Conservation (phyloP, 768 basidiomycete genomes). For the Nidularia sp. region DNA sequence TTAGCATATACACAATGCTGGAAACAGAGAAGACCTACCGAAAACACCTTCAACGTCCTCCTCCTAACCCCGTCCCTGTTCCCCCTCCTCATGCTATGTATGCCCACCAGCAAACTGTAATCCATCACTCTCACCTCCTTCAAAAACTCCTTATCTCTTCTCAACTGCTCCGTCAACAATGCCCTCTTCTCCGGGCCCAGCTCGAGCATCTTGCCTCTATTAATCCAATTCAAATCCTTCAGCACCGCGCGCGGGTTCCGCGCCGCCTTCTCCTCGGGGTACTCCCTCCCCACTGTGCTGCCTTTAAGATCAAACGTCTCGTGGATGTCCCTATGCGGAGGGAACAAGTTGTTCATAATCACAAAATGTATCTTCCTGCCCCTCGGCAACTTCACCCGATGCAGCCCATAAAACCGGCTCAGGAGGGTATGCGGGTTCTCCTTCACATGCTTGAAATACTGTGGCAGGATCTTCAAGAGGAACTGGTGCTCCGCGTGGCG, state of each 20-base stretch:
- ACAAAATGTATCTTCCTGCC: constrained; percentile 98
- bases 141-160: constrained; percentile 83
- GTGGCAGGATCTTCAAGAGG: constrained; percentile 74
- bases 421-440: constrained; percentile 91
- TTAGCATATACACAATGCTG: not conserved
- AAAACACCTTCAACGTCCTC: constrained; percentile 90
- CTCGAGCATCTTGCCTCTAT: constrained; percentile 70
- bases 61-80: constrained; percentile 90
- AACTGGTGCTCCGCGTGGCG: constrained; percentile 94
- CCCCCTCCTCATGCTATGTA: constrained; percentile 87
- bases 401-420: constrained; percentile 93
- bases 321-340: constrained; percentile 94
- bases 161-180: constrained; percentile 84
- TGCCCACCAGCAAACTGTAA: constrained; percentile 90
- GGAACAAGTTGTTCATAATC: constrained; percentile 99
- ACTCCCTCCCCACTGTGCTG: constrained; percentile 84
- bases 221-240: constrained; percentile 97
- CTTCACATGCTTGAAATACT: constrained; percentile 84
- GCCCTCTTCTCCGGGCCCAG: constrained; percentile 96
- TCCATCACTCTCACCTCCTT: constrained; percentile 90
- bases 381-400: constrained; percentile 92
- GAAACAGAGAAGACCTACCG: constrained; percentile 45
- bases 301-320: constrained; percentile 98
- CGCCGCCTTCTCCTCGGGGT: constrained; percentile 79
- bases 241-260: constrained; percentile 83